These are phyloP conservation scores for Pseudogymnoascus sp. DNA, from an alignment of 2,329 filamentous ascomycete species.

Conservation along the genomic window DNA sequence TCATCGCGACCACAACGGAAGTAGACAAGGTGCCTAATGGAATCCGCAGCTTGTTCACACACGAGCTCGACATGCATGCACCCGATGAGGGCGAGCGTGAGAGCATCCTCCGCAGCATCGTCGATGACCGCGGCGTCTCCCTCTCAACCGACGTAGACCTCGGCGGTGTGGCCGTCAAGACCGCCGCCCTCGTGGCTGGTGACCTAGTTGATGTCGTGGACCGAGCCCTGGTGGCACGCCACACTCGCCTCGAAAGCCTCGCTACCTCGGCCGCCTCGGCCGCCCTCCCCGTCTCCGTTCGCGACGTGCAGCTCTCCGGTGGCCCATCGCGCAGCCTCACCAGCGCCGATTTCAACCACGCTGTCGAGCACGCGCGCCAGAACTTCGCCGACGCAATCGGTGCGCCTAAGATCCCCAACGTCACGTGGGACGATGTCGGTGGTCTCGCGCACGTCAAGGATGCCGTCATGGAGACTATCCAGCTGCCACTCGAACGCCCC, in stretches of 20 bases:
- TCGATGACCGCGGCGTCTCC: constrained; percentile 66
- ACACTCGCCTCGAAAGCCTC: constrained; percentile 65
- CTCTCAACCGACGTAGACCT: constrained; percentile 79
- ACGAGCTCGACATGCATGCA: constrained; percentile 87
- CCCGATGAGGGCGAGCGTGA: constrained; percentile 90
- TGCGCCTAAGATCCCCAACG: constrained; percentile 94
- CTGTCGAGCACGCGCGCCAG: constrained; percentile 90
- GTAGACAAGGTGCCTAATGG: constrained; percentile 90
- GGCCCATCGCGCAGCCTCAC: constrained; percentile 71
- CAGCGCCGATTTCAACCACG: constrained; percentile 78
- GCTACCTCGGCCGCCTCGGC: constrained; percentile 34
- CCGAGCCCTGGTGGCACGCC: constrained; percentile 70
- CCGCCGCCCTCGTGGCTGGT: constrained; percentile 86
- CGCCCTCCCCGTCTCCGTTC: constrained; percentile 46
- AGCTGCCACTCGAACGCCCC: constrained; percentile 80
- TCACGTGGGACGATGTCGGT: constrained; percentile 92
- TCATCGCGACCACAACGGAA: constrained; percentile 91
- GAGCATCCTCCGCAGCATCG: constrained; percentile 70
- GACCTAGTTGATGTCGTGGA: constrained; percentile 93
- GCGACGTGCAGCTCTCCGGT: constrained; percentile 82
- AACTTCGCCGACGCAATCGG: constrained; percentile 98
- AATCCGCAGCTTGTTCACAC: constrained; percentile 83
- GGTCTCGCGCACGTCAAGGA: constrained; percentile 91
- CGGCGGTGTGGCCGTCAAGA: constrained; percentile 81
- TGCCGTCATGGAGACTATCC: constrained; percentile 93